Evolutionary conservation across 2,329 filamentous ascomycete species (phyloP), one percentile per base, ranked within the genome.

Genomic region (Aureobasidium sp.): DNA sequence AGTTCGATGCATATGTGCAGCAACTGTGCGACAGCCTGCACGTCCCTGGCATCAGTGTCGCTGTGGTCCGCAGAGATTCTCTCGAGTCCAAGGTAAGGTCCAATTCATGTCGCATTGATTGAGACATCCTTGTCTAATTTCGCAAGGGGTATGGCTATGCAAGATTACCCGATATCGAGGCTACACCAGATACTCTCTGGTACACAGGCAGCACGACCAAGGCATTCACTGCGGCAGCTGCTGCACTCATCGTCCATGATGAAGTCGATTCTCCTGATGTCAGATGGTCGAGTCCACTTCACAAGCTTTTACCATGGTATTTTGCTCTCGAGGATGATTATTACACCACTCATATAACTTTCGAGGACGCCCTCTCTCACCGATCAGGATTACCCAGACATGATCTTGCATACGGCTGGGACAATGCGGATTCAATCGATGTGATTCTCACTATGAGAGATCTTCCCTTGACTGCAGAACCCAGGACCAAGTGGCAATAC

Each of bases 401-500:
- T 67, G 75, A 76, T 61, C 62, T 68, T 38, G 67, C 67, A 29
- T 71, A 70, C 50, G 66, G 67, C 25, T 70, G 73, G 40, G 65
- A 64, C 29, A 10, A 51, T 13, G 48, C 20, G 7, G 29, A 23
- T 15, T 9, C 48, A 1, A 5, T 51, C 20, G 48, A 51, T 18
- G 20, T 51, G 9, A 77, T 80, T 20, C 76, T 77, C 27, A 76
- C 72, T 38, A 70, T 88, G 61, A 78, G 81, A 4, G 71, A 85
- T 68, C 75, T 87, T 6, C 79, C 77, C 3, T 71, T 10, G 70
- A 79, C 31, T 73, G 66, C 66, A 10, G 31, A 58, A 36, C 64
- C 82, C 16, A 78, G 84, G 20, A 80, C 79, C 0, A 74, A 70
- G 13, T 85, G 73, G 62, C 79, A 84, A 68, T 88, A 88, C 73